phyloP scores from a whole-genome alignment of 2,329 filamentous ascomycete species.

The Neonectria sp. region DNA sequence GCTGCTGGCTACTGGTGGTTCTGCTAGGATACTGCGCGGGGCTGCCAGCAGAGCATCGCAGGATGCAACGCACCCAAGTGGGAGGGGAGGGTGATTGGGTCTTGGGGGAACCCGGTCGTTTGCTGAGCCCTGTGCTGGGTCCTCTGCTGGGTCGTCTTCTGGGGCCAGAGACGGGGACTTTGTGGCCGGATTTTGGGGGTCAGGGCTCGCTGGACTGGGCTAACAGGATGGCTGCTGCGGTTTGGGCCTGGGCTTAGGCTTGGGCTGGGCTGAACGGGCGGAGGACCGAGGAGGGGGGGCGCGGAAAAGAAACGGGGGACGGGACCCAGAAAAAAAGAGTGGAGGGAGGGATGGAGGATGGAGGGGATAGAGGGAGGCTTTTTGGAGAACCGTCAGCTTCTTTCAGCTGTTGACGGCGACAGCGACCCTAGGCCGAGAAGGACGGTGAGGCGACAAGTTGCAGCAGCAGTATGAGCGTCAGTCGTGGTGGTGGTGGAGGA shows the following conservation, averaged over 20 bases:
- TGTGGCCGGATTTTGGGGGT: constrained; percentile 16
- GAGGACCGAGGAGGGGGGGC: constrained; percentile 23
- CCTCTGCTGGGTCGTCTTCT: constrained; percentile 11
- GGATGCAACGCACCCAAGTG: constrained; percentile 51
- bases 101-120: constrained; percentile 29
- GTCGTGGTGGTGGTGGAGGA: constrained; percentile 6
- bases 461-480: constrained; percentile 26
- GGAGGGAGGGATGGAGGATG: constrained; percentile 23
- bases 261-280: constrained; percentile 27
- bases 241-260: constrained; percentile 19
- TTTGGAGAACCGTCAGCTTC: constrained; percentile 35
- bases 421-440: constrained; percentile 15
- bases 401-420: constrained; percentile 34
- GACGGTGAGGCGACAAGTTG: constrained; percentile 15
- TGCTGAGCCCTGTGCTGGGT: constrained; percentile 9
- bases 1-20: constrained; percentile 45
- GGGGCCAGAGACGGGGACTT: constrained; percentile 21
- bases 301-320: constrained; percentile 26
- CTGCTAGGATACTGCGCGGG: constrained; percentile 48
- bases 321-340: constrained; percentile 22
- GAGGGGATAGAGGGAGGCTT: constrained; percentile 28
- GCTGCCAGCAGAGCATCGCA: constrained; percentile 53
- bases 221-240: constrained; percentile 16
- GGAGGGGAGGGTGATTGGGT: constrained; percentile 40
- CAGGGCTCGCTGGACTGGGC: constrained; percentile 34